Conservation (phyloP, 2,329 filamentous ascomycete species). For the Salinomyces thailandicus region DNA sequence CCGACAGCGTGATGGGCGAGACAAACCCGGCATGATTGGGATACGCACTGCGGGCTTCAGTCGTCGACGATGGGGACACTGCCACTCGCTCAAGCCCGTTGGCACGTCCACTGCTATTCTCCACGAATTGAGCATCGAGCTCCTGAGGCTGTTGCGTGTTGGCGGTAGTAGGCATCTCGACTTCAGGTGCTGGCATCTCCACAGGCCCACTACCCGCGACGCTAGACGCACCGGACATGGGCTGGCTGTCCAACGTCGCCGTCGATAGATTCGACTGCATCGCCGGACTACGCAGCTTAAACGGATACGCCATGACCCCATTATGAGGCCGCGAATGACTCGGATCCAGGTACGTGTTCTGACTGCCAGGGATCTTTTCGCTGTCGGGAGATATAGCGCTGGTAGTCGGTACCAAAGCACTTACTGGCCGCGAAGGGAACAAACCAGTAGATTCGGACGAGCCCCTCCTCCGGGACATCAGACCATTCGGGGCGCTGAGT, state of each 20-base stretch:
- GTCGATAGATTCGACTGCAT: slow-evolving; percentile 14
- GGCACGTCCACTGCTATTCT: too few species aligned
- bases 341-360: slow-evolving; percentile 38
- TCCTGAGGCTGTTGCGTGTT: not conserved
- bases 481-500: not conserved
- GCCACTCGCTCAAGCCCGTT: too few species aligned
- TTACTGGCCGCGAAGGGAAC: slow-evolving; percentile 22
- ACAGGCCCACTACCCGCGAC: slow-evolving; percentile 4
- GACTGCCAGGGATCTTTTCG: slow-evolving; percentile 22
- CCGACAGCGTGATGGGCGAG: too few species aligned
- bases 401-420: slow-evolving; percentile 12
- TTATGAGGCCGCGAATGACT: slow-evolving; percentile 55
- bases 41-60: too few species aligned
- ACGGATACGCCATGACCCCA: slow-evolving; percentile 61
- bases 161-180: not conserved
- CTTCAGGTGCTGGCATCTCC: slow-evolving; percentile 8
- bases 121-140: too few species aligned
- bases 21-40: too few species aligned
- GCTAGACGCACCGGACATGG: not conserved
- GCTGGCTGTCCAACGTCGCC: slow-evolving; percentile 17
- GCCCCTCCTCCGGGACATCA: not conserved
- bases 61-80: too few species aligned
- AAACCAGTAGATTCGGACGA: slow-evolving; percentile 4
- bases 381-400: slow-evolving; percentile 8
- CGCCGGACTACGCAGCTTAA: slow-evolving; percentile 47